Percentiles rank a stretch among this genome's conserved stretches.
Evolutionary conservation across 1,284 basidiomycete species (phyloP).

Genomic region (Puccinia novopanici): DNA sequence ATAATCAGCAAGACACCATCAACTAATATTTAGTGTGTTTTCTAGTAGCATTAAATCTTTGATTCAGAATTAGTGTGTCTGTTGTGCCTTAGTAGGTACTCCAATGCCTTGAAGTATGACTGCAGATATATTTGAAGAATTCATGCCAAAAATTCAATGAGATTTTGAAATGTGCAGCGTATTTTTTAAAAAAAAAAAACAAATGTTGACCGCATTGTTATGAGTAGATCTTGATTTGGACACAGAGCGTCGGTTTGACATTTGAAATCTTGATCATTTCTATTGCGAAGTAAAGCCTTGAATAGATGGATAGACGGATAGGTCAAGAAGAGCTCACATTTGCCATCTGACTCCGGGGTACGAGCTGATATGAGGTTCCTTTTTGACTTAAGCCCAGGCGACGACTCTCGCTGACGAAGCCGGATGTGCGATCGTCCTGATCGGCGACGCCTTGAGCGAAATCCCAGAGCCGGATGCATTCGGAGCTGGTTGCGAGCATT

Average conservation of each 20-base stretch:
- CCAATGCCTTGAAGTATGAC: background rate
- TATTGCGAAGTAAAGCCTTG: background rate
- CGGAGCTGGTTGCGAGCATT: conserved; percentile 46
- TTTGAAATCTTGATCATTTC: background rate
- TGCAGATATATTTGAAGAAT: background rate
- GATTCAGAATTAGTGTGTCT: background rate
- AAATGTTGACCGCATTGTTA: background rate
- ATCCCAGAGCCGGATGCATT: conserved; percentile 46
- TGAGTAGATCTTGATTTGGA: background rate
- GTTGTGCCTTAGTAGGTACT: background rate
- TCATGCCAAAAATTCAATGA: background rate
- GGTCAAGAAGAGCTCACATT: conserved; percentile 23
- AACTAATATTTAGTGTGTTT: background rate
- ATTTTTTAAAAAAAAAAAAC: background rate
- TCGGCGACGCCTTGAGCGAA: conserved; percentile 31
- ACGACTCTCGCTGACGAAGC: conserved; percentile 25
- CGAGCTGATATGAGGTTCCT: conserved; percentile 37
- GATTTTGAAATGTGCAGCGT: too few species aligned
- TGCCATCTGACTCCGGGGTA: conserved; percentile 47
- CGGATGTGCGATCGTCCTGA: conserved; percentile 35
- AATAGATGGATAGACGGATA: background rate
- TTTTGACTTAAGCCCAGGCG: conserved; percentile 28
- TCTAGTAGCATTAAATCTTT: background rate
- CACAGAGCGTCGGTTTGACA: background rate
- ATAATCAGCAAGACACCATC: background rate